phyloP scores from a whole-genome alignment of 1,284 basidiomycete species.

The Ustilago nuda region DNA sequence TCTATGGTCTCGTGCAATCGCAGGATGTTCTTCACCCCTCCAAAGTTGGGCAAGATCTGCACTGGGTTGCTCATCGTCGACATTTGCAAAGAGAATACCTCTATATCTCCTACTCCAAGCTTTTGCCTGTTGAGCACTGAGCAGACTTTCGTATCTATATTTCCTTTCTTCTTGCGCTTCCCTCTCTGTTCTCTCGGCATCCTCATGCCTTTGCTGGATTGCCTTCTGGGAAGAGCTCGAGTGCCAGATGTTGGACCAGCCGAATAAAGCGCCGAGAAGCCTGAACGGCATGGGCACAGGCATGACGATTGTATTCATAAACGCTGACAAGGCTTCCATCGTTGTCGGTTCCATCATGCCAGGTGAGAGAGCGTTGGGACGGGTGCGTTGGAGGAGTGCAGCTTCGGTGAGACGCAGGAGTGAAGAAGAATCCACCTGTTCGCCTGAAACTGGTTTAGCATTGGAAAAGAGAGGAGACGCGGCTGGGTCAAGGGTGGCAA shows the following conservation, averaged over 20 bases:
- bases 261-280: constrained; percentile 40
- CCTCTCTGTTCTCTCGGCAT: constrained; percentile 11
- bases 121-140: constrained; percentile 52
- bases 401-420: constrained; percentile 36
- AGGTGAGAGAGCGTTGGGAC: constrained; percentile 15
- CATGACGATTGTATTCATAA: constrained; percentile 54
- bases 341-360: constrained; percentile 46
- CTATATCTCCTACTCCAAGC: constrained; percentile 49
- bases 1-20: constrained; percentile 29
- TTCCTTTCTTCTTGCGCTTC: constrained; percentile 33
- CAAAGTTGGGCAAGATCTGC: constrained; percentile 46
- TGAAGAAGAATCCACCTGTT: constrained; percentile 15
- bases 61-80: constrained; percentile 44
- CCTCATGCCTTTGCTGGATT: neutral
- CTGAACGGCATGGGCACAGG: constrained; percentile 51
- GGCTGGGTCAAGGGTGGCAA: constrained; percentile 11
- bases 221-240: neutral
- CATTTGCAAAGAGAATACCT: constrained; percentile 48
- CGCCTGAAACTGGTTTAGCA: constrained; percentile 28
- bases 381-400: constrained; percentile 34
- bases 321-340: constrained; percentile 46
- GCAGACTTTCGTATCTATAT: constrained; percentile 45
- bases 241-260: constrained; percentile 39
- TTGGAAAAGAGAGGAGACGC: constrained; percentile 43
- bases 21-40: constrained; percentile 52